Evolutionary conservation across 139 green algal species (phyloP).

Genomic region (Picochlorum sp.): DNA sequence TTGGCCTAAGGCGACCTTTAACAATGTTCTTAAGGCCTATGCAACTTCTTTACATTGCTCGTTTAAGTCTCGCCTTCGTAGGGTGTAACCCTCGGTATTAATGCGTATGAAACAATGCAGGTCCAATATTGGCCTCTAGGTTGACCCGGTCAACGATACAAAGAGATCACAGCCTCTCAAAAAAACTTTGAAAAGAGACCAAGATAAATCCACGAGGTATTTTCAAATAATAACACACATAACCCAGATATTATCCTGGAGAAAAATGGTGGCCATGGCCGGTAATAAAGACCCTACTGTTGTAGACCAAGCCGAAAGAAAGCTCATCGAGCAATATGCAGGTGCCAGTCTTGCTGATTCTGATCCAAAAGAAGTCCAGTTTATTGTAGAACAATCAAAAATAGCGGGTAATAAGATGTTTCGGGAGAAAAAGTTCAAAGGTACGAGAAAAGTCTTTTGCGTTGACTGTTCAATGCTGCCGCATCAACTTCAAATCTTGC

Average conservation of each 20-base stretch:
- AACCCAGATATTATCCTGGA: not conserved
- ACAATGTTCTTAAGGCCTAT: too few species aligned
- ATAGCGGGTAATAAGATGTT: slow-evolving; percentile 26
- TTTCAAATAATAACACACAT: too few species aligned
- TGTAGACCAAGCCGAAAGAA: not conserved
- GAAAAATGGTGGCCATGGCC: not conserved
- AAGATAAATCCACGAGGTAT: too few species aligned
- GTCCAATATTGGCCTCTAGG: too few species aligned
- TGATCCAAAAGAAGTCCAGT: slow-evolving; percentile 2
- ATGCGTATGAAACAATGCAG: too few species aligned
- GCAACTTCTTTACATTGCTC: too few species aligned
- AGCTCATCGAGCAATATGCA: not conserved
- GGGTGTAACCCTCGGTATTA: too few species aligned
- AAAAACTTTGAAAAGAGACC: too few species aligned
- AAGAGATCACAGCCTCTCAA: too few species aligned
- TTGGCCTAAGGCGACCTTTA: too few species aligned
- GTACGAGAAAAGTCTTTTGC: not conserved
- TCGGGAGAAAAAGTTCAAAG: slow-evolving; percentile 14
- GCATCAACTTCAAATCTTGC: not conserved
- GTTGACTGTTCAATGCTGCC: not conserved
- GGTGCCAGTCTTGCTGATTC: not conserved
- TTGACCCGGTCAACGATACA: too few species aligned
- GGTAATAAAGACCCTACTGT: not conserved
- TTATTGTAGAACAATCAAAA: slow-evolving; percentile 15
- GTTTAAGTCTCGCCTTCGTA: too few species aligned